A percentile compares a stretch with the other conserved stretches of the same genome.
These are phyloP conservation scores for Cladobotryum protrusum DNA, from an alignment of 2,329 filamentous ascomycete genomes.

Conservation along the genomic window DNA sequence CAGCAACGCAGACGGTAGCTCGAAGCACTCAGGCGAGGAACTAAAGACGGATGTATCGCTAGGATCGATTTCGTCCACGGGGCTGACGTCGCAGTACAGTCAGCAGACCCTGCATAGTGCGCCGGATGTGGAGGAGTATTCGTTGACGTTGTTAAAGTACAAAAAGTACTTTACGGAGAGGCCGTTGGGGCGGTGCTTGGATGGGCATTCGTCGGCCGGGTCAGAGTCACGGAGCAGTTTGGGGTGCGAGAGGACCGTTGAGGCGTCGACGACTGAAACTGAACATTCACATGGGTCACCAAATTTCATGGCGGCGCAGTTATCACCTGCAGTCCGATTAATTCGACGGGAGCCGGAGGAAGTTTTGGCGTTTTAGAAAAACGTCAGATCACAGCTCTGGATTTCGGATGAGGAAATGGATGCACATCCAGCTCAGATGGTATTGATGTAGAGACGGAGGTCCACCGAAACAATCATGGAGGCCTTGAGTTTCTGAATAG, in stretches of 20 bases:
- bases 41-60: conserved; percentile 4
- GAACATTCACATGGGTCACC: no score
- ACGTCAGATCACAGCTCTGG: conserved; percentile 24
- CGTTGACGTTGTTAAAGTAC: conserved; percentile 27
- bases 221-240: not conserved
- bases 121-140: conserved; percentile 24
- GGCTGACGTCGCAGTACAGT: conserved; percentile 3
- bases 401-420: conserved; percentile 28
- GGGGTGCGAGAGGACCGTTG: no score
- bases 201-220: conserved; percentile 6
- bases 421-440: not conserved
- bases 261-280: no score
- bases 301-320: no score
- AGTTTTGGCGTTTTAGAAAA: conserved; percentile 26
- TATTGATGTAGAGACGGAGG: not conserved
- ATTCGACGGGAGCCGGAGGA: conserved; percentile 18
- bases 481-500: no score
- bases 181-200: conserved; percentile 27
- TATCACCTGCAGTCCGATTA: not conserved
- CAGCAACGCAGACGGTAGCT: not conserved
- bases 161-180: conserved; percentile 25
- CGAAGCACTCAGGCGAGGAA: not conserved
- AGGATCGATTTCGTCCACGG: conserved; percentile 5
- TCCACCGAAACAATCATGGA: no score
- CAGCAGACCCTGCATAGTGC: conserved; percentile 3